A percentile compares a stretch with the other conserved stretches of the same genome.
Evolutionary conservation across 768 basidiomycete species (phyloP).

Genomic region (Leccinum truebloodii): DNA sequence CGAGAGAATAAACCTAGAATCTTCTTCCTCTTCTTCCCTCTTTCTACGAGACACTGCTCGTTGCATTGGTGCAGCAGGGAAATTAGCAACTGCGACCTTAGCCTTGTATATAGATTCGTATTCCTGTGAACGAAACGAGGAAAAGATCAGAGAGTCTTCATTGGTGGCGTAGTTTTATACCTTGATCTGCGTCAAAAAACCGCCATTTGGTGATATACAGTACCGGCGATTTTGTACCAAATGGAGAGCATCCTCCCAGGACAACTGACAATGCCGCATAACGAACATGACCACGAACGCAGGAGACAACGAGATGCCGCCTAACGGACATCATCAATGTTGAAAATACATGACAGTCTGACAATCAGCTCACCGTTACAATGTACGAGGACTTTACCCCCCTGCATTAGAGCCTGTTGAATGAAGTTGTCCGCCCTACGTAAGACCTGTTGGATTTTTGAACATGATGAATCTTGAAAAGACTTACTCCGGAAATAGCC

Average conservation of each 20-base stretch:
- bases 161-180: constrained; percentile 37
- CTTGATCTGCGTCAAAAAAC: constrained; percentile 92
- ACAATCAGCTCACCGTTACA: constrained; percentile 67
- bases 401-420: constrained; percentile 52
- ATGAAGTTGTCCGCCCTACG: constrained; percentile 77
- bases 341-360: not conserved
- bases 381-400: constrained; percentile 83
- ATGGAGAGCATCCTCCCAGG: constrained; percentile 88
- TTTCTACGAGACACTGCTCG: constrained; percentile 59
- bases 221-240: constrained; percentile 89
- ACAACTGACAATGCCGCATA: constrained; percentile 79
- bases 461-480: not conserved
- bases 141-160: constrained; percentile 2
- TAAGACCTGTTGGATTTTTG: constrained; percentile 2
- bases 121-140: constrained; percentile 51
- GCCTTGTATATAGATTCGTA: constrained; percentile 93
- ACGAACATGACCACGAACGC: constrained; percentile 93
- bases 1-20: constrained; percentile 37
- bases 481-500: constrained; percentile 80
- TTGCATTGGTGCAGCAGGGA: constrained; percentile 44
- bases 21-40: constrained; percentile 73
- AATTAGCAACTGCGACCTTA: constrained; percentile 62
- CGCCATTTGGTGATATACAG: constrained; percentile 91
- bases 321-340: constrained; percentile 36
- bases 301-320: constrained; percentile 85